Base-by-base conservation (phyloP, 345 rosid species). In the Lumnitzera racemosa region DNA sequence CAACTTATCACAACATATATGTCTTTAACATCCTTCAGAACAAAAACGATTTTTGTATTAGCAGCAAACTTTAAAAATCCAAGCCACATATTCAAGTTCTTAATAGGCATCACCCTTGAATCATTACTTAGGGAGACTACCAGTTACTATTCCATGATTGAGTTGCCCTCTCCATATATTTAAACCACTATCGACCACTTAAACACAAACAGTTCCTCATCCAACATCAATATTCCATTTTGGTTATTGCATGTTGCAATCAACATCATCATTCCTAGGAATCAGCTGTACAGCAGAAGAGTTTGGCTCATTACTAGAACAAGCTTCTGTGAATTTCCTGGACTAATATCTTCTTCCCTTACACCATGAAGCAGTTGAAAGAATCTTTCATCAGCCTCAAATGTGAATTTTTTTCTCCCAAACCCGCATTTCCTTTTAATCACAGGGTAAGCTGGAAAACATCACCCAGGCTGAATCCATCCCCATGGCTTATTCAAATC, bases 381-480 rank as follows among this genome's bases (percentile, higher is more conserved):
- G 13, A 74, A 68, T 49, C 56, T 24, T 41, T 66, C 52, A n/a
- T 78, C 73, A 13, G 75, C 77, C 58, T 72, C 75, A 51, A 78
- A 72, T 2, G 77, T 75, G 53, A 75, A 78, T 61, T 67, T 66
- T 57, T 67, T 67, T 1, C 47, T 46, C 0, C 16, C 50, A 7
- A 4, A 2, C 10, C 23, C 31, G 20, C 47, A 17, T 20, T 41
- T 13, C 12, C 49, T 13, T 13, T 56, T 53, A 11, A 41, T 17
- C 31, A 66, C 0, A 71, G 78, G 2, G 71, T 71, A 48, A 78
- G 29, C 70, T 74, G 82, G 24, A 68, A 67, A 58, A 71, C 74
- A 61, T 74, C 78, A 27, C 79, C 74, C 56, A 46, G 74, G 72
- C 67, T 55, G 72, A 36, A 74, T 71, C 27, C 82, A 78, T 47